Evolutionary conservation across 1,284 basidiomycete genomes (phyloP), one percentile per base, ranked within the genome.

Genomic region (Gomphus bonarii): DNA sequence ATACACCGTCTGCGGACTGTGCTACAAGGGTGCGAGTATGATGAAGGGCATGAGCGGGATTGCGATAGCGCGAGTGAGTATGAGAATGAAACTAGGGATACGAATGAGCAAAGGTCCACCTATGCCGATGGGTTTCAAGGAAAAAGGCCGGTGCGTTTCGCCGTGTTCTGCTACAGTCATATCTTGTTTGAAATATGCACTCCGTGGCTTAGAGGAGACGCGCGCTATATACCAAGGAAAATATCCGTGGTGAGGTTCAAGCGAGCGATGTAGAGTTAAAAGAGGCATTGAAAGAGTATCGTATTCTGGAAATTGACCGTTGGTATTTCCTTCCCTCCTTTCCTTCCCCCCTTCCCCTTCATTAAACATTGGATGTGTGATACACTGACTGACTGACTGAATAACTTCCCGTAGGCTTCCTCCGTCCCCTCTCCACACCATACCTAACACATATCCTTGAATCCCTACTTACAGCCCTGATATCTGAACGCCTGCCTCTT

Each of bases 241-340:
- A 85, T 54, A 80, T 88, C 1, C 73, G 74, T 58, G 69, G 69
- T 9, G 76, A 80, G 50, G 76, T 94, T 10, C 92, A 94, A 66
- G 88, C 91, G 4, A 91, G 88, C 66, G 82, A 91, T 59, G 69
- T 65, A 0, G 89, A 93, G 65, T 69, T 93, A 5, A 73, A 72
- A n/a, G 68, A 61, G n/a, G 86, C 81, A 0, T 67, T 93, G 44
- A 75, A 70, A 58, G 77, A 80, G n/a, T 74, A 75, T 54, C 83
- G 82, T 18, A 80, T 95, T 43, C 79, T 95, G 16, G 73, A 82
- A 57, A 72, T 92, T 1, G 77, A 85, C 58, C 85, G 88, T 85
- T 60, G 55, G 44, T 47, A 28, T 5, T 18, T 40, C n/a, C n/a
- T 18, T 18, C 38, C 8, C n/a, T 8, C 12, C 12, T 40, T 16